A percentile compares a stretch with the other conserved stretches of the same genome.
Conservation (phyloP, 2,329 filamentous ascomycete species). For the Aspergillus fumigatus region DNA sequence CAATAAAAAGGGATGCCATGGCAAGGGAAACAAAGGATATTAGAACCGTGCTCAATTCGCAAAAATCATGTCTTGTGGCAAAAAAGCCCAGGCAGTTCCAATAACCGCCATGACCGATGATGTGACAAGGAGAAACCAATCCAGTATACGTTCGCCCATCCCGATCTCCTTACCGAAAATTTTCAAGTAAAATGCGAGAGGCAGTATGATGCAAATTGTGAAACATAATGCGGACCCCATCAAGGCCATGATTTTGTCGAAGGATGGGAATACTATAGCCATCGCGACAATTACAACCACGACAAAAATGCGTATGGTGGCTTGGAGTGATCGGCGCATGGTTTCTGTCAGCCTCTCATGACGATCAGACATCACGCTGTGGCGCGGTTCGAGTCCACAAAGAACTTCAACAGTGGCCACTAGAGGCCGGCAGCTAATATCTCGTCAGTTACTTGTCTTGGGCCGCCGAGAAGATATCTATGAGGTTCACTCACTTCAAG, state of each 20-base stretch:
- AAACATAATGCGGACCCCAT: slow-evolving; percentile 89
- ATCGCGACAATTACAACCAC: slow-evolving; percentile 71
- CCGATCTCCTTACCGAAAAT: slow-evolving; percentile 73
- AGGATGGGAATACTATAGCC: slow-evolving; percentile 68
- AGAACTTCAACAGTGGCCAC: slow-evolving; percentile 79
- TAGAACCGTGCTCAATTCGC: slow-evolving; percentile 26
- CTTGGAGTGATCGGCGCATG: slow-evolving; percentile 55
- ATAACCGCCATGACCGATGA: slow-evolving; percentile 67
- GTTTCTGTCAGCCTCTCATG: slow-evolving; percentile 34
- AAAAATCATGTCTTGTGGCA: slow-evolving; percentile 71
- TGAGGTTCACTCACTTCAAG: slow-evolving; percentile 54
- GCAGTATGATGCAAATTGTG: slow-evolving; percentile 88
- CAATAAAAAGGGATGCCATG: slow-evolving; percentile 17
- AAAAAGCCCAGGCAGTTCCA: slow-evolving; percentile 82
- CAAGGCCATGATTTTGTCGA: slow-evolving; percentile 87
- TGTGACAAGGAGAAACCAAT: slow-evolving; percentile 64
- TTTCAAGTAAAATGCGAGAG: slow-evolving; percentile 83
- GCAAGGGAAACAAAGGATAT: neutral
- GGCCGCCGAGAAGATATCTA: neutral
- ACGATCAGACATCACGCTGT: slow-evolving; percentile 25
- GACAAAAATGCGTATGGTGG: slow-evolving; percentile 60
- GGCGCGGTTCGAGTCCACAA: slow-evolving; percentile 62
- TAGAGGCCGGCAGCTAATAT: slow-evolving; percentile 67
- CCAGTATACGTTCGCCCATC: slow-evolving; percentile 57
- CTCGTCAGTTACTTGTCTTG: slow-evolving; percentile 16